Conservation (phyloP, 1,284 basidiomycete genomes). For the Agaricales sp. region DNA sequence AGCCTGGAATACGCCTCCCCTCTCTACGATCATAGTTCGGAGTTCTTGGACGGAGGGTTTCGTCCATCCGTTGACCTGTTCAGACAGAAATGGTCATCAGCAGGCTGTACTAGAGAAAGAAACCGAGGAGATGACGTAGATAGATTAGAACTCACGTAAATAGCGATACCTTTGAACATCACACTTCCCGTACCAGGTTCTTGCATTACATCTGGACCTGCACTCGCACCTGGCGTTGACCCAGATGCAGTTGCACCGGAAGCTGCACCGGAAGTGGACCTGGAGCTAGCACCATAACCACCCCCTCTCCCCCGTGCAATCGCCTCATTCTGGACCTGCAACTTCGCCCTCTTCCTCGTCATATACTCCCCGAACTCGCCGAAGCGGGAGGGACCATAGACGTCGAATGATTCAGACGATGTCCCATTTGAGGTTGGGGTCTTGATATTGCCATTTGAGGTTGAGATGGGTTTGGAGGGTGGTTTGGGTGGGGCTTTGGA, state of each 20-base stretch:
- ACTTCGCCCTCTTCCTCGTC: constrained; percentile 81
- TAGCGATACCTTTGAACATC: constrained; percentile 64
- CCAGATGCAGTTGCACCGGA: too few relatives aligned
- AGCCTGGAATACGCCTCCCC: constrained; percentile 80
- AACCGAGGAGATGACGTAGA: constrained; percentile 2
- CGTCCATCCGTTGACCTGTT: constrained; percentile 85
- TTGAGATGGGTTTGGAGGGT: background rate
- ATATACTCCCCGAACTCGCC: constrained; percentile 85
- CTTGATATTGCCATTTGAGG: background rate
- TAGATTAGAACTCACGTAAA: constrained; percentile 55
- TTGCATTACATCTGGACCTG: too few relatives aligned
- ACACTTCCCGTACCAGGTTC: too few relatives aligned
- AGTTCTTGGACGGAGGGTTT: constrained; percentile 82
- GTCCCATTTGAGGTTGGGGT: background rate
- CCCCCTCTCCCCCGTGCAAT: constrained; percentile 34
- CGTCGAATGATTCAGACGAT: constrained; percentile 15
- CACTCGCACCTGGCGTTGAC: too few relatives aligned
- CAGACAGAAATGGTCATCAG: background rate
- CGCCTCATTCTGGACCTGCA: constrained; percentile 76
- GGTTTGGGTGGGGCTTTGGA: background rate
- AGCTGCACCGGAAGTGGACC: too few relatives aligned
- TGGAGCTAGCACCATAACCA: too few relatives aligned
- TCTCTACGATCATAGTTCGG: constrained; percentile 66
- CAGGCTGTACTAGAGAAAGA: background rate
- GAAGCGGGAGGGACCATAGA: constrained; percentile 76